Evolutionary conservation across 2,329 filamentous ascomycete species (phyloP), one percentile per base, ranked within the genome.

Genomic region (Calycina marina): DNA sequence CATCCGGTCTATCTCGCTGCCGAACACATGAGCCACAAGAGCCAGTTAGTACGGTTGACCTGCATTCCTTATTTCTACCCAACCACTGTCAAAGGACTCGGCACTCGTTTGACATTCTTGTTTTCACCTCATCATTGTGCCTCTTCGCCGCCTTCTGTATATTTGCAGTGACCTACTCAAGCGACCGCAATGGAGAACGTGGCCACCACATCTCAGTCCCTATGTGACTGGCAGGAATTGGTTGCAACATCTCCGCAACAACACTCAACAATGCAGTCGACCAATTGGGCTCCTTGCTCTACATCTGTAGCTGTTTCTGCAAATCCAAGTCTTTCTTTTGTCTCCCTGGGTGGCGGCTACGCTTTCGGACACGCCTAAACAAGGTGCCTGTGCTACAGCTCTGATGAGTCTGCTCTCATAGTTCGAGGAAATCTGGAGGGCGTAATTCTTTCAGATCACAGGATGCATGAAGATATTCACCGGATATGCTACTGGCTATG

Each of bases 1-100:
- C 44, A 29, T 56, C 53, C 5, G 45, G 46, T 6, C 54, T 42
- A 28, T 55, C 50, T 53, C 54, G 56, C 27, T 53, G 50, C 0
- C 54, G 53, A 1, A 52, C 48, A 28, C 54, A 56, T 16, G 54
- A 52, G 0, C 54, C 54, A 31, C 53, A 56, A 2, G 52, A 48
- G 28, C 47, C 54, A 32, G 46, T 50, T 14, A 56, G 40, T 4
- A 56, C 40, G n/a, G 44, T 44, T 14, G 47, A 51, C 2, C 52
- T 51, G 49, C 50, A 12, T 51, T 41, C 17, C 47, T 42, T 5
- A 56, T 37, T 0, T 22, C 20, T 22, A 22, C 20, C 20, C 20
- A 8, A 9, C 20, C 8, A 22, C n/a, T n/a, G 20, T 22, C 20
- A 22, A 22, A 22, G 20, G 20, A 22, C n/a, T 22, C 20, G n/a